phyloP scores from a whole-genome alignment of 306 rosid species.

The Ziziphus jujuba region DNA sequence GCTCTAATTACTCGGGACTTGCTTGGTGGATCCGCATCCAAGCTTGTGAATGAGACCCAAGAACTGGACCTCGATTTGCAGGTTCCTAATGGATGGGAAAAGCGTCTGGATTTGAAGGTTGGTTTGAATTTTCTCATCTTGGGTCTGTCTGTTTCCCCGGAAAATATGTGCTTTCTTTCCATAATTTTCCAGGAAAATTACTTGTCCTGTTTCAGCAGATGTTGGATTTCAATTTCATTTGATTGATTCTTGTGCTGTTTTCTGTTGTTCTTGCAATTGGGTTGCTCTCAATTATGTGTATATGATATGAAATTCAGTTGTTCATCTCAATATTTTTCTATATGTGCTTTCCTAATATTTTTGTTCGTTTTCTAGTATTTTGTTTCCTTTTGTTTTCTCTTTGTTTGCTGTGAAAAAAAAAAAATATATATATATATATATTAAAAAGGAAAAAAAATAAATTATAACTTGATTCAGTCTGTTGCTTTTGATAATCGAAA shows the following conservation, averaged over 20 bases:
- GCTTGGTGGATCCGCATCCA: conserved; percentile 64
- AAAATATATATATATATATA: too few relatives aligned
- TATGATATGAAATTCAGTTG: neutral
- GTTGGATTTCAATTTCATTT: neutral
- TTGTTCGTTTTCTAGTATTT: neutral
- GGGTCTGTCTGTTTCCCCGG: conserved; percentile 22
- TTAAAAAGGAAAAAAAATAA: neutral
- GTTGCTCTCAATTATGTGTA: conserved; percentile 3
- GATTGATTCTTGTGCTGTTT: conserved; percentile 2
- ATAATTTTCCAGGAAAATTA: neutral
- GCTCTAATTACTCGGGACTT: conserved; percentile 79
- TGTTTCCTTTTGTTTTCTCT: conserved; percentile 7
- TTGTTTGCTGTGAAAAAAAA: conserved; percentile 16
- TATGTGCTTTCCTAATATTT: neutral
- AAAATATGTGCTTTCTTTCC: conserved; percentile 11
- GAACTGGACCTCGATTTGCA: conserved; percentile 96
- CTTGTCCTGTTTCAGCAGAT: neutral
- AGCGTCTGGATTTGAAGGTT: conserved; percentile 92
- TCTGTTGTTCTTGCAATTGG: neutral
- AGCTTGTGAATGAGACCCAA: conserved; percentile 50
- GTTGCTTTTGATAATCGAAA: conserved; percentile 13
- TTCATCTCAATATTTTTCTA: neutral
- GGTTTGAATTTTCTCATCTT: conserved; percentile 15
- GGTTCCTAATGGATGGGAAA: conserved; percentile 95
- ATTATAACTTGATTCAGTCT: neutral